Evolutionary conservation across 2,329 filamentous ascomycete genomes (phyloP).

Genomic region (Trichoderma atrobrunneum): DNA sequence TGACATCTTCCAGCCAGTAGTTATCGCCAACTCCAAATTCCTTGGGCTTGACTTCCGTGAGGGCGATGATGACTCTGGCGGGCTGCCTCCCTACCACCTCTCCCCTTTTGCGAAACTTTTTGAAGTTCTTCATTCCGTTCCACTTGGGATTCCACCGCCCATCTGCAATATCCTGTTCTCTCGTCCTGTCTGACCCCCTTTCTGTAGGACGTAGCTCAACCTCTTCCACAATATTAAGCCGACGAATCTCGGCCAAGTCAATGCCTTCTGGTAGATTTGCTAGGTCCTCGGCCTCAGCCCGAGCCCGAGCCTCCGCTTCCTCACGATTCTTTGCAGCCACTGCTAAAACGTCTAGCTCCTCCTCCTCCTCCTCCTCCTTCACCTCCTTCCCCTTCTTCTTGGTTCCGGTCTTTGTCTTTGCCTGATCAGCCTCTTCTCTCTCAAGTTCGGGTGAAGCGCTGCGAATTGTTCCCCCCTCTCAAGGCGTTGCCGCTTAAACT

Average conservation of each 20-base stretch:
- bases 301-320: constrained; percentile 63
- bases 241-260: constrained; percentile 69
- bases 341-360: constrained; percentile 67
- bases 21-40: constrained; percentile 72
- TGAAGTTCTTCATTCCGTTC: constrained; percentile 97
- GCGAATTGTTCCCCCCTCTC: constrained; percentile 53
- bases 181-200: constrained; percentile 27
- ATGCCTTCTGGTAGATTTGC: constrained; percentile 59
- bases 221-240: constrained; percentile 72
- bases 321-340: constrained; percentile 59
- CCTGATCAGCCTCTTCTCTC: constrained; percentile 19
- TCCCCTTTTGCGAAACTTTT: constrained; percentile 70
- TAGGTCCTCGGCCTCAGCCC: constrained; percentile 52
- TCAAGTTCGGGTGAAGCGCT: constrained; percentile 29
- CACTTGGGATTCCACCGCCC: constrained; percentile 80
- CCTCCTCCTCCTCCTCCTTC: constrained; percentile 59
- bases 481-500: constrained; percentile 74
- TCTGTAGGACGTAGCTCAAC: constrained; percentile 58
- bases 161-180: constrained; percentile 51
- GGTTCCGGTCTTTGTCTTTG: background rate
- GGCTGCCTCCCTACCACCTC: constrained; percentile 43
- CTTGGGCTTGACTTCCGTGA: constrained; percentile 70
- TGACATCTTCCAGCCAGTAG: constrained; percentile 66
- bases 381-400: constrained; percentile 48
- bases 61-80: constrained; percentile 60